Evolutionary conservation across 257 asterid genomes (phyloP), one percentile per base, ranked within the genome.

Genomic region (Plantago ovata): DNA sequence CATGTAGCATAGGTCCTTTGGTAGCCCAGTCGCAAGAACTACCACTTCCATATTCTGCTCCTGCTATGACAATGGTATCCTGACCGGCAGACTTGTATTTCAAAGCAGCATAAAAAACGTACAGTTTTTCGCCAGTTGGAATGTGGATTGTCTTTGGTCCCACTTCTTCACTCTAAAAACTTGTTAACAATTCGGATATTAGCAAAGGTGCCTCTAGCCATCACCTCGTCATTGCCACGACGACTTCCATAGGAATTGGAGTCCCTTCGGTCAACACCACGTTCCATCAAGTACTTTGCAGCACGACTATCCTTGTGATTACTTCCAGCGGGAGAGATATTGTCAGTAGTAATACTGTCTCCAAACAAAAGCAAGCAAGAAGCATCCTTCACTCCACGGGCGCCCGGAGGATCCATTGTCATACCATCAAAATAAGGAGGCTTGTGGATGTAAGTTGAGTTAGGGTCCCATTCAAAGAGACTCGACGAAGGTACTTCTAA

Each of bases 1-100:
- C 98, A 96, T 71, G 96, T 47, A 91, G 81, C 95, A 83, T 91
- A 23, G 96, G 96, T 10, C 98, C 96, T 79, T 91, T 91, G 61
- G 98, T 96, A 58, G 96, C 98, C 98, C 98, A 91, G 61, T 91
- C 98, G 28, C 98, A 84, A 59, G 98, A 91, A 72, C 98, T 91
- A 41, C 98, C 98, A 72, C 96, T 91, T 67, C 98, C 98, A 50
- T 91, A 91, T 62, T 91, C 98, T 71, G 96, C 92, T 63, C 98
- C 98, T 58, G 98, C 98, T 19, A 87, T 52, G 62, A 91, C 75
- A 66, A 91, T 78, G 40, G 98, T 87, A 64, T 83, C 93, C 54
- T 81, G 86, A 53, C 94, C 94, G 0, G 81, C 90, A 36, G 84
- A 66, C 71, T 80, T 81, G 82, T 91, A 91, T 66, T 80, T 85